These are phyloP conservation scores for Citrus unshiu DNA, from an alignment of 345 rosid genomes.

Conservation along the genomic window DNA sequence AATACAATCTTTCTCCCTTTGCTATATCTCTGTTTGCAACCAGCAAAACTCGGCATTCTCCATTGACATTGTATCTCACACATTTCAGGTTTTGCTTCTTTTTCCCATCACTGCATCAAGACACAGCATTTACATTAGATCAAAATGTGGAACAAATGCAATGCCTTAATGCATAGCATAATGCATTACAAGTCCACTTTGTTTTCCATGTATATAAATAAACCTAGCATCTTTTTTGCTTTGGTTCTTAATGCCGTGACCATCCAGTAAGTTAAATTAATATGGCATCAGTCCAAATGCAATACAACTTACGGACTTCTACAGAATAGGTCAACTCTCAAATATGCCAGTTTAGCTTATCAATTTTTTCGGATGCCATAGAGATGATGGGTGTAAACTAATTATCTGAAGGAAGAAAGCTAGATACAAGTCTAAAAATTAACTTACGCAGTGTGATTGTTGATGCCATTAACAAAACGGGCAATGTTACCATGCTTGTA, in stretches of 20 bases:
- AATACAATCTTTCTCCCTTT: constrained; percentile 82
- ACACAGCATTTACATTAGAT: neutral
- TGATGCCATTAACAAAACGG: constrained; percentile 90
- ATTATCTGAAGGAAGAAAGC: neutral
- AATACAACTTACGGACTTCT: neutral
- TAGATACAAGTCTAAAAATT: neutral
- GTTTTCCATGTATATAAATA: neutral
- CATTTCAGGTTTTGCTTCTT: constrained; percentile 94
- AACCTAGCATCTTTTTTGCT: neutral
- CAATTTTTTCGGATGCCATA: neutral
- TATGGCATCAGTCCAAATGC: neutral
- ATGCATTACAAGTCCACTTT: neutral
- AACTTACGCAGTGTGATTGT: constrained; percentile 83
- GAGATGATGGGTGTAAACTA: neutral
- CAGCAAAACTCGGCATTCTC: constrained; percentile 82
- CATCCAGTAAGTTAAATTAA: neutral
- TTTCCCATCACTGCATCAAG: constrained; percentile 76
- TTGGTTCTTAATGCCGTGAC: neutral
- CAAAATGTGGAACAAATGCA: too few relatives aligned
- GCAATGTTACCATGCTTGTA: constrained; percentile 77
- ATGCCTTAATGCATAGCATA: neutral
- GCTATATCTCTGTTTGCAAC: constrained; percentile 80
- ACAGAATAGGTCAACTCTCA: neutral
- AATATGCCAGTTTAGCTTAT: neutral
- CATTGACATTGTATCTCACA: constrained; percentile 73